These are phyloP conservation scores for Exophiala dermatitidis DNA, from an alignment of 2,329 filamentous ascomycete genomes.

Conservation along the genomic window DNA sequence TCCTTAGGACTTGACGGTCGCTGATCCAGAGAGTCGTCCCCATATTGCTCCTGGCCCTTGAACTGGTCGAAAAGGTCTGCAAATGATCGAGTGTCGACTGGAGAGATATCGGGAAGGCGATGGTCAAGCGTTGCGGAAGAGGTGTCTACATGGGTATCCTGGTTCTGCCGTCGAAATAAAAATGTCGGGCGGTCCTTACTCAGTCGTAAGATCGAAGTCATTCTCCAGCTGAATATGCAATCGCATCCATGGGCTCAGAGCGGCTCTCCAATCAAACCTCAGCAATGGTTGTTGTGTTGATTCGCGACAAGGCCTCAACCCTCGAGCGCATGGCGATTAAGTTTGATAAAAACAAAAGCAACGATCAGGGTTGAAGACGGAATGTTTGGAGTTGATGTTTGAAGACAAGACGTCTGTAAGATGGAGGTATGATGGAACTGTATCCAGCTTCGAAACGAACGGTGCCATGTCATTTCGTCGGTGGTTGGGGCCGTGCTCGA, in stretches of 20 bases:
- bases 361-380: conserved; percentile 10
- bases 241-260: conserved; percentile 1
- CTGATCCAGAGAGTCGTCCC: not conserved
- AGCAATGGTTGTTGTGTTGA: conserved; percentile 1
- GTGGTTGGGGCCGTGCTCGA: conserved; percentile 20
- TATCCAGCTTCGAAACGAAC: conserved; percentile 4
- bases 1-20: not conserved
- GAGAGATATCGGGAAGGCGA: conserved; percentile 19
- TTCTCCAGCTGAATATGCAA: conserved; percentile 8
- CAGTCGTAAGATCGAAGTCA: conserved; percentile 21
- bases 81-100: conserved; percentile 21
- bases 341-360: conserved; percentile 7
- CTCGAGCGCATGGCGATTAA: conserved; percentile 18
- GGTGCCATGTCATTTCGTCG: conserved; percentile 13
- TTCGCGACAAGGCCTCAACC: conserved; percentile 6
- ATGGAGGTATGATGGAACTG: conserved; percentile 1
- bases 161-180: conserved; percentile 15
- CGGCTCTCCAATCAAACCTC: conserved; percentile 10
- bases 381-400: too few species aligned
- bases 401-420: too few species aligned
- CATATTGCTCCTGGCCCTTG: conserved; percentile 7
- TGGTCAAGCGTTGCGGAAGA: conserved; percentile 8
- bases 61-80: conserved; percentile 21
- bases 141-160: conserved; percentile 5
- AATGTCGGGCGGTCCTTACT: conserved; percentile 23